Conservation (phyloP, 352 stramenopile genomes). For the Globisporangium okanoganense region DNA sequence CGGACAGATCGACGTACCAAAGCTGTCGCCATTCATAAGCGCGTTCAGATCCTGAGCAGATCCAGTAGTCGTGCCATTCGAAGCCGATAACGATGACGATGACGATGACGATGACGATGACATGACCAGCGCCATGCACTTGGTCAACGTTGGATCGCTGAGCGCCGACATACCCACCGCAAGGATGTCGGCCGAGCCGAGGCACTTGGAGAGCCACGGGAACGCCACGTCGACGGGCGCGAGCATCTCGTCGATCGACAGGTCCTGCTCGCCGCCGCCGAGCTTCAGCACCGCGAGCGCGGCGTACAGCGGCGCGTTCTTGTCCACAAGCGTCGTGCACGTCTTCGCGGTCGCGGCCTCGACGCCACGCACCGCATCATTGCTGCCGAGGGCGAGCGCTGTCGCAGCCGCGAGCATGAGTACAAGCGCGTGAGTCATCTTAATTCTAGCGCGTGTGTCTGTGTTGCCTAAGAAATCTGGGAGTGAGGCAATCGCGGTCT, state of each 20-base stretch:
- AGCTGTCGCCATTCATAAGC: constrained; percentile 10
- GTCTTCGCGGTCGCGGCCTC: background rate
- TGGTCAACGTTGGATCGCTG: constrained; percentile 18
- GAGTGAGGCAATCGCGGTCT: background rate
- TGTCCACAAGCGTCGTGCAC: constrained; percentile 19
- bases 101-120: background rate
- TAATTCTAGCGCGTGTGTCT: background rate
- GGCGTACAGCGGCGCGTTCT: constrained; percentile 13
- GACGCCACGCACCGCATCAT: background rate
- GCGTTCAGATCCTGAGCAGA: background rate
- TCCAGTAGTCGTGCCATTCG: background rate
- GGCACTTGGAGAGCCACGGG: constrained; percentile 35
- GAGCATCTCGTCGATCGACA: constrained; percentile 27
- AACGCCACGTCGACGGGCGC: constrained; percentile 26
- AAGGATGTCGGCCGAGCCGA: constrained; percentile 28
- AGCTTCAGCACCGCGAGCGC: constrained; percentile 23
- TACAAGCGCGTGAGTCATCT: background rate
- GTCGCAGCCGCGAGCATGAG: background rate
- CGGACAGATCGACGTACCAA: constrained; percentile 23
- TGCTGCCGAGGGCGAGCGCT: background rate
- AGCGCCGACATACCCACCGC: constrained; percentile 21
- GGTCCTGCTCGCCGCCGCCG: constrained; percentile 8
- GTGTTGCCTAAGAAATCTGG: background rate
- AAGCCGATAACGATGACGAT: no score
- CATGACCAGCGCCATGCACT: constrained; percentile 22